Evolutionary conservation across 352 stramenopile species (phyloP).

Genomic region (Phytophthora colocasiae): DNA sequence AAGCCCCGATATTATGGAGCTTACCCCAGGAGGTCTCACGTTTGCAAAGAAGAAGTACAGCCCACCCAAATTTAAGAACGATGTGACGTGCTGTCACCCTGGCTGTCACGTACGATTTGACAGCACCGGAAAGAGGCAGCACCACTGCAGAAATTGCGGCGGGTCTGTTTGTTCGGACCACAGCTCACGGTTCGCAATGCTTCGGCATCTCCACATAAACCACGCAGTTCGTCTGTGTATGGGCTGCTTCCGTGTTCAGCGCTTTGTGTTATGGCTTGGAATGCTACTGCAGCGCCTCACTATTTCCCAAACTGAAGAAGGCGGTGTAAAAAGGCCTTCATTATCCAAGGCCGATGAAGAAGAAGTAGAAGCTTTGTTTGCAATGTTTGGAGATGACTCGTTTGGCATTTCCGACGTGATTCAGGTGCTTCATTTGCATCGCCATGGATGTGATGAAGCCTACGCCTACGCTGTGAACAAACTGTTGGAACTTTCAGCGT

Average conservation of each 20-base stretch:
- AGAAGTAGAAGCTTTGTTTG: constrained; percentile 61
- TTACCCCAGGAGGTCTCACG: constrained; percentile 63
- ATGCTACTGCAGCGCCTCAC: constrained; percentile 74
- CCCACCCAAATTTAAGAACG: constrained; percentile 78
- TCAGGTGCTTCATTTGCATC: constrained; percentile 83
- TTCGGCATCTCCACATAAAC: constrained; percentile 73
- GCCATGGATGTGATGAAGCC: constrained; percentile 75
- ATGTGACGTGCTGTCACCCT: constrained; percentile 62
- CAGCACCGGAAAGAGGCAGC: constrained; percentile 75
- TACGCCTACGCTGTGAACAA: constrained; percentile 78
- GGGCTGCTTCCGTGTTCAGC: constrained; percentile 78
- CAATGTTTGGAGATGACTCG: constrained; percentile 55
- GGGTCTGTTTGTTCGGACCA: constrained; percentile 84
- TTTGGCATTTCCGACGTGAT: constrained; percentile 85
- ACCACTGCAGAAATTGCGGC: constrained; percentile 86
- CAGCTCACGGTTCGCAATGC: constrained; percentile 71
- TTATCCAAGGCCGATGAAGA: constrained; percentile 65
- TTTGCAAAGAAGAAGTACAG: constrained; percentile 70
- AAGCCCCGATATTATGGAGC: constrained; percentile 48
- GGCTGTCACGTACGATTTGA: constrained; percentile 78
- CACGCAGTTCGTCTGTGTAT: constrained; percentile 71
- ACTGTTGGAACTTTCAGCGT: constrained; percentile 64
- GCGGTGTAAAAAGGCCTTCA: constrained; percentile 40
- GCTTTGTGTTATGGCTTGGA: constrained; percentile 67
- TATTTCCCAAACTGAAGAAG: constrained; percentile 48